These are phyloP conservation scores for Verticillium longisporum DNA, from an alignment of 2,329 filamentous ascomycete genomes.

Conservation along the genomic window DNA sequence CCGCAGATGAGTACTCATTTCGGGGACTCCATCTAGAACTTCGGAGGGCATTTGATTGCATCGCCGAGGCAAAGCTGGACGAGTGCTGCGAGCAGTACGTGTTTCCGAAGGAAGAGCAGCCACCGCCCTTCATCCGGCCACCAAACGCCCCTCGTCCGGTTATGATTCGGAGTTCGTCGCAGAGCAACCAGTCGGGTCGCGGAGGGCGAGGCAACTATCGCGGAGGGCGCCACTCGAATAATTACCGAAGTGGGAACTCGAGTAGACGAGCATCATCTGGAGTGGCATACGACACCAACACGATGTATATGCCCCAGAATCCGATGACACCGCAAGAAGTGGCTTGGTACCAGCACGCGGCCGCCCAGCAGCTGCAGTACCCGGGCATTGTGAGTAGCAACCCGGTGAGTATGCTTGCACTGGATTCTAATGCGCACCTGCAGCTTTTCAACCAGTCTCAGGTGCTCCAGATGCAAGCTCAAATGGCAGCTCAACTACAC, in stretches of 20 bases:
- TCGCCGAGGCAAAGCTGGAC: constrained; percentile 70
- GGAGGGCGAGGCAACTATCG: constrained; percentile 42
- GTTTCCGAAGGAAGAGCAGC: constrained; percentile 77
- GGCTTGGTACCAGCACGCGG: constrained; percentile 32
- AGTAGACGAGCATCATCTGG: constrained; percentile 47
- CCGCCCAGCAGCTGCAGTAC: constrained; percentile 27
- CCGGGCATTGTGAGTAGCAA: constrained; percentile 16
- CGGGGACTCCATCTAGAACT: constrained; percentile 85
- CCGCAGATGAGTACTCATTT: constrained; percentile 91
- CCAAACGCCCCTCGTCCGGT: constrained; percentile 46
- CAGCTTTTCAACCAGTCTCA: constrained; percentile 13
- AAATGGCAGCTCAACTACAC: constrained; percentile 11
- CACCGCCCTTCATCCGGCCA: constrained; percentile 49
- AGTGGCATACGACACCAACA: constrained; percentile 41
- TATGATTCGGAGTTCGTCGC: constrained; percentile 54
- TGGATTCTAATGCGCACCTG: constrained; percentile 9
- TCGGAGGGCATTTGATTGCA: constrained; percentile 76
- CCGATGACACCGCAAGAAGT: constrained; percentile 37
- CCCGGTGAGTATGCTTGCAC: constrained; percentile 9
- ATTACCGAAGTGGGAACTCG: constrained; percentile 34
- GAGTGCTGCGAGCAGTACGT: constrained; percentile 84
- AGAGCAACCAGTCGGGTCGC: constrained; percentile 40
- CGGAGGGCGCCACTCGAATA: constrained; percentile 40
- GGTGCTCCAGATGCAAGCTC: constrained; percentile 11
- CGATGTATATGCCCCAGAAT: constrained; percentile 36